A percentile compares a stretch with the other conserved stretches of the same genome.
These are phyloP conservation scores for Fusarium camptoceras DNA, from an alignment of 2,329 filamentous ascomycete species.

Conservation along the genomic window DNA sequence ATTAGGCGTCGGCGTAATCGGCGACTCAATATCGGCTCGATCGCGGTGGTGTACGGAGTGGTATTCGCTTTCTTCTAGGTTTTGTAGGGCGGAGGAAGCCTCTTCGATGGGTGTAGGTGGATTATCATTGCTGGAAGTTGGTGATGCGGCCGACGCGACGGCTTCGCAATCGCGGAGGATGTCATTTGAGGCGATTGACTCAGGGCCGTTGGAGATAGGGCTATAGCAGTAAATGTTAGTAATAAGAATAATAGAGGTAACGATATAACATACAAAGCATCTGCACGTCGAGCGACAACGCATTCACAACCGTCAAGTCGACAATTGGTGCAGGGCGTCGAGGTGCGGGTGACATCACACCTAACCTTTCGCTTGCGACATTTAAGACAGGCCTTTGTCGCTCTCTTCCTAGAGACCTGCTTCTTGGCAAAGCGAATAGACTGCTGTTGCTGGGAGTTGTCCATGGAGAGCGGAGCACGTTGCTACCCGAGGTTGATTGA, in stretches of 20 bases:
- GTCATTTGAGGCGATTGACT: neutral
- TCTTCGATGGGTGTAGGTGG: slow-evolving; percentile 11
- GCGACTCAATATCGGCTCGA: slow-evolving; percentile 1
- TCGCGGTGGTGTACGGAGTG: neutral
- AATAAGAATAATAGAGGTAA: fast-evolving
- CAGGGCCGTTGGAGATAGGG: slow-evolving; percentile 1
- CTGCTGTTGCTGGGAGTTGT: slow-evolving; percentile 24
- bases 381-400: slow-evolving; percentile 39
- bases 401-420: slow-evolving; percentile 35
- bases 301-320: slow-evolving; percentile 37
- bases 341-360: slow-evolving; percentile 40
- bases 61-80: slow-evolving; percentile 12
- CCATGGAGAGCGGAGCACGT: slow-evolving; percentile 21
- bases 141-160: slow-evolving; percentile 20
- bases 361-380: slow-evolving; percentile 40
- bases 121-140: slow-evolving; percentile 8
- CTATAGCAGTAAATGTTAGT: neutral
- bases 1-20: neutral
- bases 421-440: slow-evolving; percentile 39
- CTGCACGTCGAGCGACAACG: slow-evolving; percentile 26
- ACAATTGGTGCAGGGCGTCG: slow-evolving; percentile 39
- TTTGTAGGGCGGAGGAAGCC: slow-evolving; percentile 1
- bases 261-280: slow-evolving; percentile 14
- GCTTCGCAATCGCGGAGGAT: slow-evolving; percentile 11
- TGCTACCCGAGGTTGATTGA: slow-evolving; percentile 30